A percentile compares a stretch with the other conserved stretches of the same genome.
These are phyloP conservation scores for Trichoderma polysporum DNA, from an alignment of 2,329 filamentous ascomycete genomes.

Conservation along the genomic window DNA sequence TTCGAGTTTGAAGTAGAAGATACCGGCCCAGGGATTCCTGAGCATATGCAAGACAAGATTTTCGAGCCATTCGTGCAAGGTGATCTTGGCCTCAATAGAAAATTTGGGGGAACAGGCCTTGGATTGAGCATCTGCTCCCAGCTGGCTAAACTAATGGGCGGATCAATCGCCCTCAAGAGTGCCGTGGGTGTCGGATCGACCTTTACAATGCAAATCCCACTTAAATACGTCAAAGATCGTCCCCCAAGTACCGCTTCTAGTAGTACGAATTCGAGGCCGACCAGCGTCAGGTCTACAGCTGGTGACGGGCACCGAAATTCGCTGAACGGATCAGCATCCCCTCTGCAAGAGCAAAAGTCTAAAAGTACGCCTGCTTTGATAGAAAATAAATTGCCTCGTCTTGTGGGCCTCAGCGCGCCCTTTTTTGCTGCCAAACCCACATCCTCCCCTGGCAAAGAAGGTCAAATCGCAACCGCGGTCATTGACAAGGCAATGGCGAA, in stretches of 20 bases:
- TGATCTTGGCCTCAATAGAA: constrained; percentile 85
- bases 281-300: constrained; percentile 47
- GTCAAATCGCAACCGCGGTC: constrained; percentile 62
- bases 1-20: constrained; percentile 91
- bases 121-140: constrained; percentile 89
- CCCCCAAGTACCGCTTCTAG: constrained; percentile 56
- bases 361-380: constrained; percentile 21
- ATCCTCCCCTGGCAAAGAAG: constrained; percentile 44
- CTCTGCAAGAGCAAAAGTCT: constrained; percentile 18
- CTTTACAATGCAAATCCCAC: constrained; percentile 79
- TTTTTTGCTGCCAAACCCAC: constrained; percentile 62
- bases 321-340: constrained; percentile 25
- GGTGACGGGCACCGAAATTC: constrained; percentile 38
- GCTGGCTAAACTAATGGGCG: constrained; percentile 79
- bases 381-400: constrained; percentile 60
- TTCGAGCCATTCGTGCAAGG: constrained; percentile 95
- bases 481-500: constrained; percentile 64
- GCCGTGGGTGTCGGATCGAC: constrained; percentile 71
- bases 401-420: constrained; percentile 79
- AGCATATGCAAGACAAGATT: constrained; percentile 73
- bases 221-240: constrained; percentile 68
- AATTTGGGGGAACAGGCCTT: constrained; percentile 84
- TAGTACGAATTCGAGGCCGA: constrained; percentile 50
- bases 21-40: constrained; percentile 81
- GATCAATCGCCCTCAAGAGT: constrained; percentile 70